Evolutionary conservation across 129 eudicot species (phyloP).

Genomic region (Ambrosia trifida): DNA sequence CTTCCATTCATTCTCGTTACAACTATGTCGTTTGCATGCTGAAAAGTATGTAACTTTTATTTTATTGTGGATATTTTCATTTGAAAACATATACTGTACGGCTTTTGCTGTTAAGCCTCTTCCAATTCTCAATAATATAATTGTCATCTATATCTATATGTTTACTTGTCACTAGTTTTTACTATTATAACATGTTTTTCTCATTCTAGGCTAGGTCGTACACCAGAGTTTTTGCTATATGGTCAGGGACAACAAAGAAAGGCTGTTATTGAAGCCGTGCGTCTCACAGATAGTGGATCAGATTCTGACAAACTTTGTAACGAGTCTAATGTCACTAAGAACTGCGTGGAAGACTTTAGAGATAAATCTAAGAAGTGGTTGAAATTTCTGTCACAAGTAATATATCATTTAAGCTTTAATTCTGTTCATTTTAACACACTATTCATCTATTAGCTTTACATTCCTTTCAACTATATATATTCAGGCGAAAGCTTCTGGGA

Average conservation of each 20-base stretch:
- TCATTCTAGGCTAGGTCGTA: constrained; percentile 71
- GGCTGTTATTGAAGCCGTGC: constrained; percentile 89
- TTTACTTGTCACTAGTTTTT: background rate
- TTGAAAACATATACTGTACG: background rate
- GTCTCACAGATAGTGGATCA: constrained; percentile 57
- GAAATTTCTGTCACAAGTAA: constrained; percentile 81
- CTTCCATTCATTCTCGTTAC: constrained; percentile 91
- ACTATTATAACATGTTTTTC: constrained; percentile 13
- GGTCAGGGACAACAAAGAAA: constrained; percentile 98
- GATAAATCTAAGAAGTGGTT: constrained; percentile 95
- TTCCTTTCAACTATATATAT: constrained; percentile 3
- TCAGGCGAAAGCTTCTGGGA: constrained; percentile 98
- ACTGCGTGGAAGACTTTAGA: constrained; percentile 58
- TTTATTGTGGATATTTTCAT: background rate
- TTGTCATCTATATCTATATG: constrained; percentile 11
- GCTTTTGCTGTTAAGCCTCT: constrained; percentile 10
- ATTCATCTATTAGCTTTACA: constrained; percentile 14
- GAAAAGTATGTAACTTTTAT: constrained; percentile 58
- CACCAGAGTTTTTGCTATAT: constrained; percentile 76
- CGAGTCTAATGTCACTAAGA: constrained; percentile 37
- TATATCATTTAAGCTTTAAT: constrained; percentile 1
- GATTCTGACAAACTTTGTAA: constrained; percentile 43
- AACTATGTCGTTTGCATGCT: constrained; percentile 94
- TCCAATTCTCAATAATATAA: background rate
- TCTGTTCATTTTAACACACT: background rate